Evolutionary conservation across 75 land plant species (phyloP).

Genomic region (Pseudotsuga menziesii): DNA sequence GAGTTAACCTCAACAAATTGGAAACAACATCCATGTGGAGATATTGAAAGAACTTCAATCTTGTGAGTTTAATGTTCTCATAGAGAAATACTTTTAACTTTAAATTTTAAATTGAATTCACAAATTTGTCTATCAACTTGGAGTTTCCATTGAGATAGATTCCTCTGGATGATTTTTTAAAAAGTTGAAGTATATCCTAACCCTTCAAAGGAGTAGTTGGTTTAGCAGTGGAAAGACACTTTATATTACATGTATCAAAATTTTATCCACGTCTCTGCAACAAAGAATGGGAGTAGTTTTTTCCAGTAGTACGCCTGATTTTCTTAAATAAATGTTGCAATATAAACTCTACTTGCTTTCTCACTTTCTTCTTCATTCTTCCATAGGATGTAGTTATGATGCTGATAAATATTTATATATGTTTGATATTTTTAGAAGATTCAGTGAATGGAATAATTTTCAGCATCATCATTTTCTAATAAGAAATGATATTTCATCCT

Average conservation of each 20-base stretch:
- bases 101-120: not conserved
- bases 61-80: slow-evolving; percentile 32
- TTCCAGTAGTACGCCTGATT: not conserved
- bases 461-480: not conserved
- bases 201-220: slow-evolving; percentile 67
- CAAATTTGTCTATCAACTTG: not conserved
- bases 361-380: no score
- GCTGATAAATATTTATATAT: not conserved
- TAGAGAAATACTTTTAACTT: not conserved
- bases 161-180: no score
- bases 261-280: not conserved
- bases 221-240: slow-evolving; percentile 65
- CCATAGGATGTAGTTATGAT: not conserved
- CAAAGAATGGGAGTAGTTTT: not conserved
- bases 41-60: slow-evolving; percentile 69
- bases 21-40: slow-evolving; percentile 62
- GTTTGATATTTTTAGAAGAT: not conserved
- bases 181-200: slow-evolving; percentile 30
- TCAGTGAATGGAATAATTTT: not conserved
- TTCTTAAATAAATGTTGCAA: not conserved
- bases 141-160: not conserved
- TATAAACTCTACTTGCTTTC: not conserved
- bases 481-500: not conserved
- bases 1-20: slow-evolving; percentile 62
- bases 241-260: slow-evolving; percentile 55